Evolutionary conservation across 441 rosid genomes (phyloP).

Genomic region (Adansonia gregorii): DNA sequence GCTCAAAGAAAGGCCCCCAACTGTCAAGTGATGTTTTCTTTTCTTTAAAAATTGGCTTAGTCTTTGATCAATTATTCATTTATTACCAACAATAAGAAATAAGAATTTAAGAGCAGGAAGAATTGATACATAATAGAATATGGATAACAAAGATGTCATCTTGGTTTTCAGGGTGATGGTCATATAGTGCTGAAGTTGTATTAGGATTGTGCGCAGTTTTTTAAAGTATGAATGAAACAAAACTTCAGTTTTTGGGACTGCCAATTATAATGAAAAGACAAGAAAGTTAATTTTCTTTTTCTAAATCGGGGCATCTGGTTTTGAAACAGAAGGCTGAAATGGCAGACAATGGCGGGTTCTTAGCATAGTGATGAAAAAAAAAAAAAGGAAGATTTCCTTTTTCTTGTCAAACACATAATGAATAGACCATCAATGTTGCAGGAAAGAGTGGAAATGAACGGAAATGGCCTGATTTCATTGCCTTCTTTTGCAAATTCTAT

Average conservation of each 20-base stretch:
- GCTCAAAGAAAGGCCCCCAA: no score
- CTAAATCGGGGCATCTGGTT: constrained; percentile 29
- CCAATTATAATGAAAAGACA: constrained; percentile 16
- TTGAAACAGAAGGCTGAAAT: constrained; percentile 15
- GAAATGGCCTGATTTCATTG: not conserved
- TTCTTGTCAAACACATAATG: constrained; percentile 8
- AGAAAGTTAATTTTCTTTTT: not conserved
- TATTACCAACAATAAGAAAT: not conserved
- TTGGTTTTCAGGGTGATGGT: not conserved
- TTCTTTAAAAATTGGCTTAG: not conserved
- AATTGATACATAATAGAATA: no score
- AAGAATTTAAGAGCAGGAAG: no score
- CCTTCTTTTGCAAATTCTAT: constrained; percentile 23
- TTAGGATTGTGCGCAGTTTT: constrained; percentile 2
- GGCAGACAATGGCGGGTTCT: constrained; percentile 19
- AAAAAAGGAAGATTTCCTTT: not conserved
- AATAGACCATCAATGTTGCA: not conserved
- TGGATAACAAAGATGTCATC: not conserved
- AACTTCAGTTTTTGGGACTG: not conserved
- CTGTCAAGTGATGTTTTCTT: constrained; percentile 5
- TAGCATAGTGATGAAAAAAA: constrained; percentile 13
- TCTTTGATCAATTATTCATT: not conserved
- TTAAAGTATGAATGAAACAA: not conserved
- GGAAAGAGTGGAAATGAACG: not conserved
- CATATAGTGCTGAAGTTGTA: not conserved